Conservation (phyloP, 208 protist species). For the Acanthamoeba lugdunensis region DNA sequence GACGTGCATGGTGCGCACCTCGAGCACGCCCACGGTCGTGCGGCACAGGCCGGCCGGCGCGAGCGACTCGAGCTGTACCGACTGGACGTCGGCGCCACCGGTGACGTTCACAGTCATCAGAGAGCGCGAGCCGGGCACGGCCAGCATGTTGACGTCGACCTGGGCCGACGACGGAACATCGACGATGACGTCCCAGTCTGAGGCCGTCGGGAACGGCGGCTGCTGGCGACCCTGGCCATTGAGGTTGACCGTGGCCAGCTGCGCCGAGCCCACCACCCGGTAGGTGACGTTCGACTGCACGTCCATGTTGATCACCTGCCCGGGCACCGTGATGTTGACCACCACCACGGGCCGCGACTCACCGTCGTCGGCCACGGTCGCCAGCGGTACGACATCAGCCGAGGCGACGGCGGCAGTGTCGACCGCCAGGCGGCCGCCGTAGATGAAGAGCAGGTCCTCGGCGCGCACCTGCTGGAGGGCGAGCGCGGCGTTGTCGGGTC, state of each 20-base stretch:
- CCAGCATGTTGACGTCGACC: neutral
- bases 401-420: neutral
- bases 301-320: slow-evolving; percentile 27
- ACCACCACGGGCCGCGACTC: neutral
- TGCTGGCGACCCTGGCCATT: neutral
- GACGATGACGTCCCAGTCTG: slow-evolving; percentile 31
- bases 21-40: neutral
- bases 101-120: neutral
- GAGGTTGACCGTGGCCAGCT: slow-evolving; percentile 16
- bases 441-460: slow-evolving; percentile 57
- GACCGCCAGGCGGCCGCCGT: slow-evolving; percentile 6
- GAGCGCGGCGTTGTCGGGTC: neutral
- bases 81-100: neutral
- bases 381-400: neutral
- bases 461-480: neutral
- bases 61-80: neutral
- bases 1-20: neutral
- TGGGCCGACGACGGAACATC: neutral
- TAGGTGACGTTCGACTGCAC: slow-evolving; percentile 1
- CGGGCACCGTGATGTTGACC: slow-evolving; percentile 55
- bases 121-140: neutral
- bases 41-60: slow-evolving; percentile 3
- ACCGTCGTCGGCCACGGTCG: neutral
- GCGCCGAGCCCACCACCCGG: slow-evolving; percentile 42
- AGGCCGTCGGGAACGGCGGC: slow-evolving; percentile 16